phyloP scores from a whole-genome alignment of 805 yeast genomes.

The Saturnispora saitoi region DNA sequence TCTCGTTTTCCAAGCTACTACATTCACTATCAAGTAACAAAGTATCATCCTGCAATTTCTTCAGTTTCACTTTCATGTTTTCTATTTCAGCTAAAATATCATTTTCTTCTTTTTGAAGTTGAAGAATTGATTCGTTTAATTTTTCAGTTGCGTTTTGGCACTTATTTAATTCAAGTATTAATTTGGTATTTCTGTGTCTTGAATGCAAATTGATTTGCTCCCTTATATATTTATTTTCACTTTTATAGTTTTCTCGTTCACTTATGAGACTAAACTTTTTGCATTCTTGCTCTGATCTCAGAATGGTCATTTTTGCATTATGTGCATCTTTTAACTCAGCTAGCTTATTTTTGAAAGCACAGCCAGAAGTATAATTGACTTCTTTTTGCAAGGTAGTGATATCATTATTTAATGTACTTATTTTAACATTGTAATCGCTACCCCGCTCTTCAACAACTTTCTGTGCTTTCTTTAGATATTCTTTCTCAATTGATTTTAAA shows the following conservation, averaged over 20 bases:
- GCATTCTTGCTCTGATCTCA: background rate
- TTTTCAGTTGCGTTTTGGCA: background rate
- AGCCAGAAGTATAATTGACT: slow-evolving; percentile 4
- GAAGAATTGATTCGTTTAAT: no score
- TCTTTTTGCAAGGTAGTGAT: slow-evolving; percentile 14
- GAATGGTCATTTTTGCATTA: background rate
- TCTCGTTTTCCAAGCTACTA: background rate
- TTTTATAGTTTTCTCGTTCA: background rate
- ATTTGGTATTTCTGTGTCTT: background rate
- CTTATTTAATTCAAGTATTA: background rate
- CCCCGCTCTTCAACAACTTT: slow-evolving; percentile 29
- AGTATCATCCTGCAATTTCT: background rate
- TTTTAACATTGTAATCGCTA: slow-evolving; percentile 25
- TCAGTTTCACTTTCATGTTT: background rate
- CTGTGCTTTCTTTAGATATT: slow-evolving; percentile 28
- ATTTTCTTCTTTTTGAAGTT: background rate
- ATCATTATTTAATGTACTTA: slow-evolving; percentile 16
- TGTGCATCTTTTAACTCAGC: background rate
- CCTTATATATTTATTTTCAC: background rate
- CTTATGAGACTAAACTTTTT: background rate
- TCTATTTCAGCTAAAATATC: background rate
- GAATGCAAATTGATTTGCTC: background rate
- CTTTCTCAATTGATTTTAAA: slow-evolving; percentile 15
- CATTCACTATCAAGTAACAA: background rate
- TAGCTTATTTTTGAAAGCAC: slow-evolving; percentile 1